These are phyloP conservation scores for Vitis hybrid DNA, from an alignment of 177 flowering plant genomes.

Conservation along the genomic window DNA sequence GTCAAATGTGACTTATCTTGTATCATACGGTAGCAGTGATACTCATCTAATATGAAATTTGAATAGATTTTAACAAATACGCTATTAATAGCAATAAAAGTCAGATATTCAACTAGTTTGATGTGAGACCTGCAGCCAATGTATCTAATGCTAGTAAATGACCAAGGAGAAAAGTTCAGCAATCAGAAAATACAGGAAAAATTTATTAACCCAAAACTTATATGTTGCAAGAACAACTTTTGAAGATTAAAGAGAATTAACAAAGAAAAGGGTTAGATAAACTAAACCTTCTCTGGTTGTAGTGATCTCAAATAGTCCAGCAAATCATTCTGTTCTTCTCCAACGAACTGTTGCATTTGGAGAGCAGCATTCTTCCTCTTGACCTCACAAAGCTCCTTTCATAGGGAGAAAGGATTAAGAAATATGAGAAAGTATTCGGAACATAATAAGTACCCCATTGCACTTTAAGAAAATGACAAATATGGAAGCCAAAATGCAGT, in stretches of 20 bases:
- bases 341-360: constrained; percentile 89
- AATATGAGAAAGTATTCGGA: constrained; percentile 1
- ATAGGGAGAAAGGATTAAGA: neutral
- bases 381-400: constrained; percentile 70
- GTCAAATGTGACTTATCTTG: too few relatives aligned
- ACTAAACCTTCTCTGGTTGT: constrained; percentile 73
- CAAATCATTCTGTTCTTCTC: constrained; percentile 85
- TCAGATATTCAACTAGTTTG: neutral
- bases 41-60: too few relatives aligned
- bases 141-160: constrained; percentile 1
- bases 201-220: too few relatives aligned
- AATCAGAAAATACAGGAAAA: neutral
- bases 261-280: neutral
- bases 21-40: too few relatives aligned
- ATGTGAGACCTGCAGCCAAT: neutral
- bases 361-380: constrained; percentile 82
- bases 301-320: constrained; percentile 81
- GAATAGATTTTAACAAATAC: neutral
- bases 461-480: neutral
- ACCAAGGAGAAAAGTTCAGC: neutral
- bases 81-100: neutral
- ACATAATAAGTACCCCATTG: neutral
- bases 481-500: neutral
- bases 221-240: neutral
- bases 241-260: neutral